Conservation (phyloP, 1,139 yeast species). For the Meyerozyma elateridarum region DNA sequence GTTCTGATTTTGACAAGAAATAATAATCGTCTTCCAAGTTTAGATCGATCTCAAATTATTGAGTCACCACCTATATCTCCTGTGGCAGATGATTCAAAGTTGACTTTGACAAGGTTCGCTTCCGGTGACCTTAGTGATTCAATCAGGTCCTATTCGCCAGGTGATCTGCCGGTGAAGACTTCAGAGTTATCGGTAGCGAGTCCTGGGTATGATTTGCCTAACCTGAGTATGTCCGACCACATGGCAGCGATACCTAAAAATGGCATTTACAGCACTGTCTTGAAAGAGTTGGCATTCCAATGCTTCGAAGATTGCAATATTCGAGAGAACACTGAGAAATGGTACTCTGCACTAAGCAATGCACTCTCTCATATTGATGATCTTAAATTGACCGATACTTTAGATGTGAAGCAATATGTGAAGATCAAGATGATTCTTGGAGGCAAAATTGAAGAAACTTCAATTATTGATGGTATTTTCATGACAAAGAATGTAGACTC, state of each 20-base stretch:
- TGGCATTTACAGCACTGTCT: conserved; percentile 19
- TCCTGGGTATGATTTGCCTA: too few relatives aligned
- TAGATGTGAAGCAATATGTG: conserved; percentile 83
- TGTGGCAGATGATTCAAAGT: background rate
- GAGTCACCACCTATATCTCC: conserved; percentile 12
- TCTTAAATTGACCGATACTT: conserved; percentile 55
- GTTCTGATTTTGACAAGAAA: conserved; percentile 25
- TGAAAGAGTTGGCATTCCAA: conserved; percentile 50
- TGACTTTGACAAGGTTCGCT: background rate
- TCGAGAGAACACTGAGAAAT: conserved; percentile 38
- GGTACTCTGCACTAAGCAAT: conserved; percentile 26
- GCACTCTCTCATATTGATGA: conserved; percentile 24
- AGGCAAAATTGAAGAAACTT: conserved; percentile 56
- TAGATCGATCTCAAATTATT: conserved; percentile 13
- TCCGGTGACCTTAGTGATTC: background rate
- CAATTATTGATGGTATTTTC: conserved; percentile 70
- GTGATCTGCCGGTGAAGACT: background rate
- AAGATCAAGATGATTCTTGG: conserved; percentile 85
- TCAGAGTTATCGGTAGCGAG: too few relatives aligned
- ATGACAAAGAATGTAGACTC: conserved; percentile 85
- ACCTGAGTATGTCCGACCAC: too few relatives aligned
- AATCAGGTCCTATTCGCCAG: background rate
- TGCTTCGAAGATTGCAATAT: conserved; percentile 56
- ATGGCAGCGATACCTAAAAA: conserved; percentile 13
- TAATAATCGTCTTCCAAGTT: conserved; percentile 20